Conservation (phyloP, 1,284 basidiomycete genomes). For the Ceratobasidium sp. region DNA sequence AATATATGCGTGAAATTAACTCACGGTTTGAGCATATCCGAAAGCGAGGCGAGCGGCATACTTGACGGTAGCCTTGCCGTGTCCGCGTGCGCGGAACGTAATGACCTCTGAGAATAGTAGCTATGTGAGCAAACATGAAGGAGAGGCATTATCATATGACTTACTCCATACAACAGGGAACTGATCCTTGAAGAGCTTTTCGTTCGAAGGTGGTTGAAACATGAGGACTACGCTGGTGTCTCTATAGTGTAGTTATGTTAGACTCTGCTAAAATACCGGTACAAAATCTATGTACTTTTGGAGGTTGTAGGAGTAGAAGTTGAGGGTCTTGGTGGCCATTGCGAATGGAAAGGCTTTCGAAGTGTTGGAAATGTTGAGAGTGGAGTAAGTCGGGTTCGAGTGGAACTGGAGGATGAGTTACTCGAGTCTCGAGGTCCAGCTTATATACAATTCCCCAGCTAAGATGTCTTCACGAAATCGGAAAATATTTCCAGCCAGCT, state of each 20-base stretch:
- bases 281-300: background rate
- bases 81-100: constrained; percentile 27
- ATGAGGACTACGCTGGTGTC: constrained; percentile 33
- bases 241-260: background rate
- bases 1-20: background rate
- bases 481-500: background rate
- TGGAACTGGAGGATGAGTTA: no score
- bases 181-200: constrained; percentile 18
- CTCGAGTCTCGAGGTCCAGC: no score
- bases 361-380: no score
- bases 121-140: background rate
- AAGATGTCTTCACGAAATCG: no score
- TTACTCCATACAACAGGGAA: constrained; percentile 36
- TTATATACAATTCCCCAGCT: no score
- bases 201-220: constrained; percentile 20
- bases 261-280: background rate
- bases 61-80: constrained; percentile 5
- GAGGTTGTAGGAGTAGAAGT: constrained; percentile 31
- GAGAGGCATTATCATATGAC: background rate
- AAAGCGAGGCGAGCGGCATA: constrained; percentile 22
- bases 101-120: constrained; percentile 8
- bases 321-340: constrained; percentile 27
- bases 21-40: constrained; percentile 31
- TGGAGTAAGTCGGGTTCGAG: no score
- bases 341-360: background rate